Evolutionary conservation across 768 basidiomycete genomes (phyloP).

Genomic region (Mrakia gelida): DNA sequence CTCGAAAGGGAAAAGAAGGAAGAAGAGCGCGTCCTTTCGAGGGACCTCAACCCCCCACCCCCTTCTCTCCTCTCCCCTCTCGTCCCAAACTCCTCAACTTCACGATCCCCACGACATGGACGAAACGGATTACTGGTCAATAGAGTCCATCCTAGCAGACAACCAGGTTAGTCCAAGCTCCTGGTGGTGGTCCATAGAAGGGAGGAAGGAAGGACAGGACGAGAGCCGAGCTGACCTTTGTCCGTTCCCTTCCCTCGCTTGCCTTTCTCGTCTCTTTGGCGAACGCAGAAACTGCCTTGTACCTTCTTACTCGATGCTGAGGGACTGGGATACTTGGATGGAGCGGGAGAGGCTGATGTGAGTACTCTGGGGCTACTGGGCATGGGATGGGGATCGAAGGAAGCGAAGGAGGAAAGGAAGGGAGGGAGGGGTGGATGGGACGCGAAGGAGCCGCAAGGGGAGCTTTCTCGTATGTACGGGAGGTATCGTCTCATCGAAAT

Average conservation of each 20-base stretch:
- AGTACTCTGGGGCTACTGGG: constrained; percentile 37
- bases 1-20: no score
- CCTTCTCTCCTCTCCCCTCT: neutral
- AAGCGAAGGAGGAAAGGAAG: neutral
- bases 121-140: constrained; percentile 76
- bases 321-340: constrained; percentile 82
- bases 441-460: neutral
- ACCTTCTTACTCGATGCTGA: constrained; percentile 81
- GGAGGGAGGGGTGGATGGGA: neutral
- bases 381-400: no score
- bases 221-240: neutral
- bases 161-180: constrained; percentile 59
- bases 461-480: no score
- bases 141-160: constrained; percentile 84
- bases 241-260: neutral
- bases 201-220: neutral
- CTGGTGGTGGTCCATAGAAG: neutral
- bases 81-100: neutral
- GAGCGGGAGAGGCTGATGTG: constrained; percentile 78
- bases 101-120: constrained; percentile 55
- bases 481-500: no score
- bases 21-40: no score
- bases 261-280: neutral
- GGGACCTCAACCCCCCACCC: neutral
- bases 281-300: constrained; percentile 77